A percentile compares a stretch with the other conserved stretches of the same genome.
These are phyloP conservation scores for Eucalyptus dawsonii DNA, from an alignment of 345 rosid genomes.

Conservation along the genomic window DNA sequence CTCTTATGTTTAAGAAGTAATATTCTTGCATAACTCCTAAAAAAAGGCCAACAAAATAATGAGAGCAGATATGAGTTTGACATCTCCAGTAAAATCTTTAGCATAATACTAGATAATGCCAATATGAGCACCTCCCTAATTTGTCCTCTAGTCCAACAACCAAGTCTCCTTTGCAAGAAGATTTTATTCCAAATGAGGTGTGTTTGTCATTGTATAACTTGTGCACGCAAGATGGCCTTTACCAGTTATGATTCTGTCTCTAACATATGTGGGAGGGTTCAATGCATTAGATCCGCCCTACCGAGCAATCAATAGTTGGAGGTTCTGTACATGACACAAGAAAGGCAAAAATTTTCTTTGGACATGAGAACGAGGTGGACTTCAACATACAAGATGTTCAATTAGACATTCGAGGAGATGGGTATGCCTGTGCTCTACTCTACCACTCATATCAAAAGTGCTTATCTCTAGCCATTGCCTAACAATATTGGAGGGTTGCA, in stretches of 20 bases:
- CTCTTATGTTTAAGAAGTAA: neutral
- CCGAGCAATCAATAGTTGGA: neutral
- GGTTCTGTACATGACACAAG: neutral
- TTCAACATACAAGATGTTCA: neutral
- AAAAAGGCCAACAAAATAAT: neutral
- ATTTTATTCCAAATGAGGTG: neutral
- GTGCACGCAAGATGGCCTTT: neutral
- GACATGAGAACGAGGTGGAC: neutral
- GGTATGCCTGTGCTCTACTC: neutral
- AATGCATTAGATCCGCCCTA: neutral
- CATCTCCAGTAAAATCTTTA: neutral
- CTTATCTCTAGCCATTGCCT: neutral
- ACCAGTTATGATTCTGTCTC: neutral
- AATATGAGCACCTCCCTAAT: neutral
- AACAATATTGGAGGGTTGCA: neutral
- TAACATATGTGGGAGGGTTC: neutral
- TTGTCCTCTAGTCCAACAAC: neutral
- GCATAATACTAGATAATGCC: neutral
- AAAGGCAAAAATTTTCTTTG: neutral
- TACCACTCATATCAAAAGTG: neutral
- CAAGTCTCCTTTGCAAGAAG: neutral
- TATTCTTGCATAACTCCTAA: neutral
- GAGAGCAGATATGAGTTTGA: neutral
- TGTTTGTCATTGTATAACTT: neutral
- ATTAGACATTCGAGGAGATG: neutral